Evolutionary conservation across 305 asterid genomes (phyloP).

Genomic region (Fraxinus velutina): DNA sequence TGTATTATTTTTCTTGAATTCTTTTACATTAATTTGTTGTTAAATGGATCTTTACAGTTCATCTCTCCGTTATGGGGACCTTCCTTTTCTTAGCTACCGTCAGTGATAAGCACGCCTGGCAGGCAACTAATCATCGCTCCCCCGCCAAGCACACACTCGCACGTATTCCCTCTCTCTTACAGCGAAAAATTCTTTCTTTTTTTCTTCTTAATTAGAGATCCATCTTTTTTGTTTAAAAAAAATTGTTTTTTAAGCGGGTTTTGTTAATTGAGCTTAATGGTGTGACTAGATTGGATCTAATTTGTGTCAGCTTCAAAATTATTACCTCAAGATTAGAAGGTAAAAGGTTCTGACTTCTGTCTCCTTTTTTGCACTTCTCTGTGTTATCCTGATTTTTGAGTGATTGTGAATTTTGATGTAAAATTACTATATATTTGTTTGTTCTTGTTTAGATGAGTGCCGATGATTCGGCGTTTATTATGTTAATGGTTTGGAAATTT

Average conservation of each 20-base stretch:
- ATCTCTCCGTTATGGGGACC: slow-evolving; percentile 28
- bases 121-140: slow-evolving; percentile 28
- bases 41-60: slow-evolving; percentile 38
- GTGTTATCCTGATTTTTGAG: neutral
- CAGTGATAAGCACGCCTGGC: slow-evolving; percentile 48
- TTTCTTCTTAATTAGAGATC: slow-evolving; percentile 2
- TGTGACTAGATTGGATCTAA: slow-evolving; percentile 43
- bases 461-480: slow-evolving; percentile 23
- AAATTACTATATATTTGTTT: slow-evolving; percentile 3
- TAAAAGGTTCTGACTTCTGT: slow-evolving; percentile 10
- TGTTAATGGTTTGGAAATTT: slow-evolving; percentile 19
- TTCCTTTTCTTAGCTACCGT: slow-evolving; percentile 45
- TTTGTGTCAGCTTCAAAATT: slow-evolving; percentile 23
- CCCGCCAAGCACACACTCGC: slow-evolving; percentile 15
- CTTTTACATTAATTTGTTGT: neutral
- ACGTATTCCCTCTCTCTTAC: slow-evolving; percentile 22
- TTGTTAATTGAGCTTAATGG: slow-evolving; percentile 32
- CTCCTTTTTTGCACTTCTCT: neutral
- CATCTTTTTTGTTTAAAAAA: slow-evolving; percentile 10
- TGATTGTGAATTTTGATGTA: slow-evolving; percentile 4
- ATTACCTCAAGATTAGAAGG: slow-evolving; percentile 36
- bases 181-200: slow-evolving; percentile 22
- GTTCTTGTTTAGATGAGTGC: slow-evolving; percentile 20
- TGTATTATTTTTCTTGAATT: slow-evolving; percentile 3
- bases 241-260: slow-evolving; percentile 21